These are phyloP conservation scores for Phytophthora sansomeana DNA, from an alignment of 352 stramenopile genomes.

Conservation along the genomic window DNA sequence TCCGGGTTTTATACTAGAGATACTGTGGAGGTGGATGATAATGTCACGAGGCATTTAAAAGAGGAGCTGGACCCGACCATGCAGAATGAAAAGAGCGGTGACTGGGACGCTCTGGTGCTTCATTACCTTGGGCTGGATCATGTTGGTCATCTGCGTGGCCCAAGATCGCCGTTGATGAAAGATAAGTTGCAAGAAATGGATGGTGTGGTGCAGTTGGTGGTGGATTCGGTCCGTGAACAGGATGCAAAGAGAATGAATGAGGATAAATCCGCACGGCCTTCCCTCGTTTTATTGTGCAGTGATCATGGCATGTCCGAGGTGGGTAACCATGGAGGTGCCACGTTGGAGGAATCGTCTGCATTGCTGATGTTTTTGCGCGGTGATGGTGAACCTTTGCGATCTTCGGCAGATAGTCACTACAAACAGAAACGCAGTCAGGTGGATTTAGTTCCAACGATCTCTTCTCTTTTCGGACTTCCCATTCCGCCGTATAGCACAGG, in stretches of 20 bases:
- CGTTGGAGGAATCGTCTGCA: conserved; percentile 84
- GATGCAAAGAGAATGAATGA: conserved; percentile 46
- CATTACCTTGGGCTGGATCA: conserved; percentile 92
- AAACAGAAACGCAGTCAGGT: conserved; percentile 62
- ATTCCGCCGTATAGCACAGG: conserved; percentile 79
- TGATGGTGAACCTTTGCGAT: conserved; percentile 39
- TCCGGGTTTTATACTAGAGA: conserved; percentile 91
- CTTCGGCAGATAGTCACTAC: conserved; percentile 2
- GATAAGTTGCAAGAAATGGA: conserved; percentile 91
- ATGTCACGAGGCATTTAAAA: conserved; percentile 85
- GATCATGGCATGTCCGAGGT: conserved; percentile 92
- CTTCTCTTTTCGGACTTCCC: conserved; percentile 68
- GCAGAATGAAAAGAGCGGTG: conserved; percentile 60
- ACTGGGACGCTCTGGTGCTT: conserved; percentile 89
- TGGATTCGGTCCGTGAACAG: conserved; percentile 65
- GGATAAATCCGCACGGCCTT: conserved; percentile 42
- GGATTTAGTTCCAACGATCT: conserved; percentile 88
- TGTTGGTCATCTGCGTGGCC: conserved; percentile 82
- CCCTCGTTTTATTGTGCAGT: conserved; percentile 84
- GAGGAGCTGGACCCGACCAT: conserved; percentile 88
- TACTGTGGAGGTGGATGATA: conserved; percentile 86
- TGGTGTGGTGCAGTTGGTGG: conserved; percentile 62
- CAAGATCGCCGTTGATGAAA: conserved; percentile 78
- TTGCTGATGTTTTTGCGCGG: conserved; percentile 81
- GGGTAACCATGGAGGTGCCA: conserved; percentile 88